Conservation (phyloP, 768 basidiomycete species). For the Infundibulicybe gibba region DNA sequence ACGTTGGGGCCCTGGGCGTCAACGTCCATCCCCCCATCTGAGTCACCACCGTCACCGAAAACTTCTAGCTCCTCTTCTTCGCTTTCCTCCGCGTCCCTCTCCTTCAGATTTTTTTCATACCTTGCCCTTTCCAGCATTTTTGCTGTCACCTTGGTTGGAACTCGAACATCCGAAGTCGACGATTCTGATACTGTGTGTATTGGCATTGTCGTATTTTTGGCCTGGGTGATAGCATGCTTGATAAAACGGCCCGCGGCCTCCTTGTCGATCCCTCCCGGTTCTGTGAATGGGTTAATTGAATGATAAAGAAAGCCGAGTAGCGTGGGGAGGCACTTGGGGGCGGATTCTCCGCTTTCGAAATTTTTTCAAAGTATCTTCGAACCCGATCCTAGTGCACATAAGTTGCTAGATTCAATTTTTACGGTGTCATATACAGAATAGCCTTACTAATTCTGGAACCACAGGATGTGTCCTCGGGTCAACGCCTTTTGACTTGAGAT, state of each 20-base stretch:
- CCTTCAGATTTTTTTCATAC: constrained; percentile 55
- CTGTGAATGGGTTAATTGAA: constrained; percentile 17
- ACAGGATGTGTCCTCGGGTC: constrained; percentile 80
- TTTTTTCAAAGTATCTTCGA: constrained; percentile 79
- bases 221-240: constrained; percentile 74
- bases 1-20: constrained; percentile 5
- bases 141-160: constrained; percentile 56
- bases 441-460: constrained; percentile 61
- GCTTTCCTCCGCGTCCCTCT: constrained; percentile 40
- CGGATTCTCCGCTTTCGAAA: constrained; percentile 69
- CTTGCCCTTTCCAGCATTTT: constrained; percentile 73
- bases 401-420: too few species aligned
- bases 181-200: constrained; percentile 25
- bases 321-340: constrained; percentile 41
- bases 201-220: constrained; percentile 33
- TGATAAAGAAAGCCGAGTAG: neutral
- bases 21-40: constrained; percentile 11
- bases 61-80: constrained; percentile 39
- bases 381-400: constrained; percentile 57
- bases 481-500: constrained; percentile 75
- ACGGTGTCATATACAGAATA: neutral
- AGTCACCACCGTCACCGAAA: constrained; percentile 28
- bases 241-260: constrained; percentile 81
- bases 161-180: constrained; percentile 21
- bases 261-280: constrained; percentile 61